Percentiles rank a stretch among this genome's conserved stretches.
Conservation (phyloP, 2,329 filamentous ascomycete genomes). For the Claviceps sp. region DNA sequence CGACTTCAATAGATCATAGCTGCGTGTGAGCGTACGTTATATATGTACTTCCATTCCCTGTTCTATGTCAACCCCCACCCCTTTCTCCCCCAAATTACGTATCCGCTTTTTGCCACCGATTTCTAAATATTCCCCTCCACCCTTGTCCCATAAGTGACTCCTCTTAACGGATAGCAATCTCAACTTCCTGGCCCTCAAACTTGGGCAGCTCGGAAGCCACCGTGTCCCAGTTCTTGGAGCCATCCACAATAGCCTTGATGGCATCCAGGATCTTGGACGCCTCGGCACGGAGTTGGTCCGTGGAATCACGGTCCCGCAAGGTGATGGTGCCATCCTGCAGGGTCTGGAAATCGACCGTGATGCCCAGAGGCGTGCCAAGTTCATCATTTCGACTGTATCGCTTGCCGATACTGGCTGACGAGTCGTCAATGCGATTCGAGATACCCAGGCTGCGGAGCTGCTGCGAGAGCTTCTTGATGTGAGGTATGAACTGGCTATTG, state of each 20-base stretch:
- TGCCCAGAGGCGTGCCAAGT: conserved; percentile 82
- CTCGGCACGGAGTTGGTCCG: conserved; percentile 74
- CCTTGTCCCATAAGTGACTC: background rate
- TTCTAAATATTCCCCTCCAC: background rate
- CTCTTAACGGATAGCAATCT: conserved; percentile 24
- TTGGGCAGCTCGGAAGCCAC: conserved; percentile 66
- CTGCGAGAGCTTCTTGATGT: conserved; percentile 57
- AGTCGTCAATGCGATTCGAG: conserved; percentile 79
- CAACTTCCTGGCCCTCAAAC: conserved; percentile 65
- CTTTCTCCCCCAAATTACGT: background rate
- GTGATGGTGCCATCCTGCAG: conserved; percentile 78
- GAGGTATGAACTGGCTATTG: conserved; percentile 68
- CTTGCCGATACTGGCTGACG: conserved; percentile 84
- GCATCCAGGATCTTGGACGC: conserved; percentile 69
- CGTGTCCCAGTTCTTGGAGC: conserved; percentile 48
- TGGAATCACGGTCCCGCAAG: conserved; percentile 79
- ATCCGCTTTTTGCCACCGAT: background rate
- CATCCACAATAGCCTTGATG: conserved; percentile 41
- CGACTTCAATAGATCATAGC: too few species aligned
- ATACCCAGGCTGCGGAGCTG: conserved; percentile 65
- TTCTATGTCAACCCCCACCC: background rate
- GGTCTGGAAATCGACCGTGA: conserved; percentile 94
- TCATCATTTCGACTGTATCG: conserved; percentile 92
- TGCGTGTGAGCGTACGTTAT: too few species aligned
- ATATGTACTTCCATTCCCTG: too few species aligned